phyloP scores from a whole-genome alignment of 257 asterid genomes.

The Agastache rugosa region DNA sequence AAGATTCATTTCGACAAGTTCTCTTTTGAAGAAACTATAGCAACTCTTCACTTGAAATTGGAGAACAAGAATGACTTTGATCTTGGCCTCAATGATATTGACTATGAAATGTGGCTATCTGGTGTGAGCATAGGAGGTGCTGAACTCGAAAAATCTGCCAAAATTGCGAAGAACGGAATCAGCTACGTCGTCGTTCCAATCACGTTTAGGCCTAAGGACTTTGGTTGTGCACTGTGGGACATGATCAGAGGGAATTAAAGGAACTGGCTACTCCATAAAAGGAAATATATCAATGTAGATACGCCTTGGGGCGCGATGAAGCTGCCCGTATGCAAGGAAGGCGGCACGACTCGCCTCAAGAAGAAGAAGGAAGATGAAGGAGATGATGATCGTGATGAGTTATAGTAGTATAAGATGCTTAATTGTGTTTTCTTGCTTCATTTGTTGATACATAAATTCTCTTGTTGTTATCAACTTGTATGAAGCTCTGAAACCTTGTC shows the following conservation, averaged over 20 bases:
- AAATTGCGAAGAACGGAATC: constrained; percentile 66
- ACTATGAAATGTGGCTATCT: constrained; percentile 84
- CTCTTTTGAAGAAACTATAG: constrained; percentile 85
- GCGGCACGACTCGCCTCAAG: constrained; percentile 83
- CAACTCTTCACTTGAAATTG: constrained; percentile 75
- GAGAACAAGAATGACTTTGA: constrained; percentile 93
- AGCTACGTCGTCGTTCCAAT: constrained; percentile 72
- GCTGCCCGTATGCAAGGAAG: constrained; percentile 85
- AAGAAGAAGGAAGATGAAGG: constrained; percentile 77
- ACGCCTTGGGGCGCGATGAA: constrained; percentile 94
- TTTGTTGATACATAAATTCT: not conserved
- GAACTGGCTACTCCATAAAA: constrained; percentile 85
- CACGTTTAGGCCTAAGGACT: constrained; percentile 96
- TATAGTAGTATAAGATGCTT: constrained; percentile 23
- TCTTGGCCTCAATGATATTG: constrained; percentile 73
- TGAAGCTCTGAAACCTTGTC: not conserved
- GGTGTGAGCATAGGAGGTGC: constrained; percentile 79
- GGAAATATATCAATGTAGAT: constrained; percentile 73
- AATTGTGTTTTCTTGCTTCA: not conserved
- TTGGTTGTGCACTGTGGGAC: constrained; percentile 97
- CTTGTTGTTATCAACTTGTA: not conserved
- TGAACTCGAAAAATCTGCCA: constrained; percentile 62
- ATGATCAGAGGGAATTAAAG: constrained; percentile 91
- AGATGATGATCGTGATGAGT: constrained; percentile 67
- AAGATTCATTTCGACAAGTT: constrained; percentile 72